Conservation (phyloP, 169 alveolate species). For the Cryptosporidium canis region DNA sequence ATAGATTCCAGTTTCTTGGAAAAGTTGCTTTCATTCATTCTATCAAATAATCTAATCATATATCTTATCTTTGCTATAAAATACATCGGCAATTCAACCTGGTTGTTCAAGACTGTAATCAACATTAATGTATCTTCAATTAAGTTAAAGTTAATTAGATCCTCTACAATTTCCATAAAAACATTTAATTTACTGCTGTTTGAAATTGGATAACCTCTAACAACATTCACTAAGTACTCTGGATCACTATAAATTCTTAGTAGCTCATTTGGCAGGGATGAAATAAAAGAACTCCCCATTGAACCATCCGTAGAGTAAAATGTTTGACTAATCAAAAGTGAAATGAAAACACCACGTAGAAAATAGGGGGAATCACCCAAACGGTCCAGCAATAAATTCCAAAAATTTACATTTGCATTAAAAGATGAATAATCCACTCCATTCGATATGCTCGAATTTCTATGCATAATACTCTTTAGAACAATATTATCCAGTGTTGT, state of each 20-base stretch:
- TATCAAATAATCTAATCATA: not conserved
- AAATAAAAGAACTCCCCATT: not conserved
- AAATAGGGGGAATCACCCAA: conserved; percentile 16
- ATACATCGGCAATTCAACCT: not conserved
- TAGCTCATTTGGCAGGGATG: not conserved
- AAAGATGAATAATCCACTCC: not conserved
- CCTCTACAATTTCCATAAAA: not conserved
- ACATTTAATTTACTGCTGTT: not conserved
- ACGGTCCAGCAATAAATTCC: conserved; percentile 25
- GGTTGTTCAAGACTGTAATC: not conserved
- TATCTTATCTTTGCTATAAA: not conserved
- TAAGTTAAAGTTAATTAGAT: not conserved
- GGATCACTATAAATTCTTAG: not conserved
- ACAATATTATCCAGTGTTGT: conserved; percentile 3
- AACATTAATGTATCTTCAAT: not conserved
- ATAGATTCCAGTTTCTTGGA: not conserved
- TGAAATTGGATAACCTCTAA: not conserved
- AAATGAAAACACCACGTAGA: conserved; percentile 17
- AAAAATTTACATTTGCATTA: not conserved
- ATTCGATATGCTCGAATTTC: not conserved
- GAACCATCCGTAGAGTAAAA: not conserved
- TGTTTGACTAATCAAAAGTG: not conserved
- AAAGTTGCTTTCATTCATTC: not conserved
- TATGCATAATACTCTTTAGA: conserved; percentile 3
- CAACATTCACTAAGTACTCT: not conserved